Base-by-base conservation (phyloP, 441 rosid genomes). In the Erodium texanum region DNA sequence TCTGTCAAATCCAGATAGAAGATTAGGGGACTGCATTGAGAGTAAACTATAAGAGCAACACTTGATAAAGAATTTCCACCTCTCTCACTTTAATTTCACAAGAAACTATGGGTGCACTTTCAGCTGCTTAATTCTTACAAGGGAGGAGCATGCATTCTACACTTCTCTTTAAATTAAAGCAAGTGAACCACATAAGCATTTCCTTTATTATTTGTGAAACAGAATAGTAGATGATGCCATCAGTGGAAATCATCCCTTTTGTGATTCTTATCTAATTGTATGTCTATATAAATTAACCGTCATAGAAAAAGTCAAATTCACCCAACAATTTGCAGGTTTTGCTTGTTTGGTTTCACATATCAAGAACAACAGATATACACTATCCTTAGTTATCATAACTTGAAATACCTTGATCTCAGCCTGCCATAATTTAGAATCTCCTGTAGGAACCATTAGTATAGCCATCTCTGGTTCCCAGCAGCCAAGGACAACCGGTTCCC, bases 381-480 rank as follows among this genome's bases (percentile, higher is more conserved):
- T 24, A 43, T 70, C 16, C 22, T 54, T 62, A 58, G 66, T n/a
- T 45, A 70, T 52, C 16, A 69, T 48, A 73, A 68, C 52, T 9
- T 54, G 16, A 14, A 16, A 70, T 85, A 90, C 98, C 98, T 84
- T 82, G 69, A 88, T 78, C 80, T 87, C 83, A 78, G 86, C 90
- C 79, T 73, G 80, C 98, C 98, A 90, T 68, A 82, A 71, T 74
- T 84, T 89, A 63, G 71, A 69, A 64, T 82, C 79, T 67, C 73
- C 80, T 24, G 87, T 77, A 68, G 87, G 86, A 77, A 76, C 76
- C 97, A 93, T 85, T 24, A 75, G 78, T 69, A 89, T 66, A 24
- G 97, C 98, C 78, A 76, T 77, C 72, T 86, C 83, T 52, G 92
- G 89, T 48, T 90, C 84, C 98, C 98, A 90, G 77, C 86, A 74